Evolutionary conservation across 352 stramenopile species (phyloP), one percentile per base, ranked within the genome.

Genomic region (Phytophthora europaea): DNA sequence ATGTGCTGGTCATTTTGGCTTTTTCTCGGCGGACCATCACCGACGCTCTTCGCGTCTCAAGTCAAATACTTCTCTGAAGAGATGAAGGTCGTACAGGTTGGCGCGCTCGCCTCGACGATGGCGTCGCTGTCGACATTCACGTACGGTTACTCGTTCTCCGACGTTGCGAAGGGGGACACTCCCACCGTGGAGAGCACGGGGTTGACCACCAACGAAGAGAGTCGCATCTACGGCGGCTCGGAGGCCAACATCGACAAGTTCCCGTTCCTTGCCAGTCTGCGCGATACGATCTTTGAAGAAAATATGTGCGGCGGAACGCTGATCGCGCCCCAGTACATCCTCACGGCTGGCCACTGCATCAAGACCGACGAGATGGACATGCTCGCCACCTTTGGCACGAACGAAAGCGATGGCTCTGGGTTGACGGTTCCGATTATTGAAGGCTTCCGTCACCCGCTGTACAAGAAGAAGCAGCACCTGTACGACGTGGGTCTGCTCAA

Each of bases 271-370:
- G 81, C 77, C 61, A 85, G 78, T 60, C 59, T 92, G 28, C 83
- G 83, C 26, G 80, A 81, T 70, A 5, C 51, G 18, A 67, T 58
- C 33, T 73, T 79, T 53, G 74, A 77, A 15, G 43, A 64, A 47
- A 84, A 72, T 4, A 92, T 84, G 64, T 94, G 87, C 61, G 85
- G 79, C 23, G 87, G 82, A 33, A 64, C 82, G 54, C 78, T 94
- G 4, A 82, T 94, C 20, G 66, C 84, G 12, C 62, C 80, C 4
- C 73, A 85, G 64, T 92, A 91, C 67, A 78, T 94, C 12, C 67
- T 92, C 43, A 94, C 86, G 34, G 88, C 88, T 4, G 88, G 83
- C 3, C 88, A 95, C 71, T 95, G 88, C 72, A 83, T 92, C 59
- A 73, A 63, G 23, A 79, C 68, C 1, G 60, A 79, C 53, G 20